These are phyloP conservation scores for Dionaea muscipula DNA, from an alignment of 179 eudicot genomes.

Conservation along the genomic window DNA sequence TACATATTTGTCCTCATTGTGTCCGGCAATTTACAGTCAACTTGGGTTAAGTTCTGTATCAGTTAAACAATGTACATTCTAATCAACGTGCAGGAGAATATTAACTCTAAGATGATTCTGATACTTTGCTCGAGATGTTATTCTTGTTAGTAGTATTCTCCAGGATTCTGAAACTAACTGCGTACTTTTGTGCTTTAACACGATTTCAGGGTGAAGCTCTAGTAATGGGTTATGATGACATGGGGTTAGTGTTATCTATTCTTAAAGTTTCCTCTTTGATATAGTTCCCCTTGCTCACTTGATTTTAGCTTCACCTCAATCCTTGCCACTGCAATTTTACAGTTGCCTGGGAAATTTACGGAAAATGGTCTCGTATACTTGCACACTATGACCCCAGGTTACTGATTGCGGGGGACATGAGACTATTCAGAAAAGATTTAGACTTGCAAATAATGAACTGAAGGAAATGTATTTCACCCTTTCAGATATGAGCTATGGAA, in stretches of 20 bases:
- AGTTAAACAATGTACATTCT: no score
- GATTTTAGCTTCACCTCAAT: no score
- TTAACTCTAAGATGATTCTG: no score
- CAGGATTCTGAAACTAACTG: not conserved
- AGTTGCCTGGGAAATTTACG: no score
- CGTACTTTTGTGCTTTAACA: not conserved
- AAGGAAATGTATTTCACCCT: not conserved
- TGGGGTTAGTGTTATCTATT: slow-evolving; percentile 52
- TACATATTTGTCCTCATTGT: no score
- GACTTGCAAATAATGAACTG: not conserved
- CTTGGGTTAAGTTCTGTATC: no score
- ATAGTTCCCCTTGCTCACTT: not conserved
- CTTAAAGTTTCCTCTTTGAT: not conserved
- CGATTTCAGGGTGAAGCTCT: slow-evolving; percentile 84
- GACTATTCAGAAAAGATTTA: not conserved
- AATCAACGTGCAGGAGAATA: no score
- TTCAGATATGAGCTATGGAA: slow-evolving; percentile 89
- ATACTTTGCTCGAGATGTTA: no score
- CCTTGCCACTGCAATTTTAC: not conserved
- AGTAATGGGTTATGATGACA: slow-evolving; percentile 96
- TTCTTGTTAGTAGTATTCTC: not conserved
- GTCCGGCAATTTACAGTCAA: no score
- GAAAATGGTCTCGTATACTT: no score
- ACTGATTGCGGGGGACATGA: not conserved
- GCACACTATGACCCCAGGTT: not conserved